Evolutionary conservation across 306 rosid genomes (phyloP).

Genomic region (Macrotyloma uniflorum): DNA sequence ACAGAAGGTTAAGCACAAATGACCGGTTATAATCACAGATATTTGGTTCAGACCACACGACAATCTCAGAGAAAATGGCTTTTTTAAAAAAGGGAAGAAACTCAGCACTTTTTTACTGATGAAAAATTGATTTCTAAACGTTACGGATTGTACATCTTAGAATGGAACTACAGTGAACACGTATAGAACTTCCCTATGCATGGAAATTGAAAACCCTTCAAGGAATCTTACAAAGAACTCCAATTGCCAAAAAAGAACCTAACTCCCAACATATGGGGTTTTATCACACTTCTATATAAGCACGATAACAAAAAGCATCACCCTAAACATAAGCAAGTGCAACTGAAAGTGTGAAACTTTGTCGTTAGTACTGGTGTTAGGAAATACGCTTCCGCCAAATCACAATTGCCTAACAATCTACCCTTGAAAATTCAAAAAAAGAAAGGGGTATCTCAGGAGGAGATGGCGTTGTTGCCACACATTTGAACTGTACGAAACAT

Average conservation of each 20-base stretch:
- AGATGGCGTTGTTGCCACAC: constrained; percentile 76
- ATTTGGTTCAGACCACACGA: neutral
- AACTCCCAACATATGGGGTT: constrained; percentile 19
- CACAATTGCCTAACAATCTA: constrained; percentile 26
- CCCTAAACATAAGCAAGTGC: constrained; percentile 9
- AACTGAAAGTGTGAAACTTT: neutral
- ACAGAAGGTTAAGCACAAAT: too few relatives aligned
- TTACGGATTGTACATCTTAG: constrained; percentile 1
- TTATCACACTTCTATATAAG: neutral
- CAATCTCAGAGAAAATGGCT: neutral
- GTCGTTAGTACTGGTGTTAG: neutral
- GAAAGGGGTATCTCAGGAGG: constrained; percentile 76
- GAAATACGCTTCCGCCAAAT: constrained; percentile 8
- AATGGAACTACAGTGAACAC: constrained; percentile 11
- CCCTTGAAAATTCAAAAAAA: constrained; percentile 57
- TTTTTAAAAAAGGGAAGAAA: neutral
- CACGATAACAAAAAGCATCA: constrained; percentile 25
- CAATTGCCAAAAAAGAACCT: constrained; percentile 26
- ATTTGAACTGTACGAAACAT: constrained; percentile 69
- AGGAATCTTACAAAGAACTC: constrained; percentile 29
- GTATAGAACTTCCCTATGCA: constrained; percentile 37
- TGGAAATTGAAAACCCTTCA: neutral
- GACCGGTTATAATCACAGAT: neutral
- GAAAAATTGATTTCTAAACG: constrained; percentile 31
- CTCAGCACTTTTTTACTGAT: neutral